Base-by-base conservation (phyloP, 148 eudicot genomes). In the Chenopodium berlandieri region DNA sequence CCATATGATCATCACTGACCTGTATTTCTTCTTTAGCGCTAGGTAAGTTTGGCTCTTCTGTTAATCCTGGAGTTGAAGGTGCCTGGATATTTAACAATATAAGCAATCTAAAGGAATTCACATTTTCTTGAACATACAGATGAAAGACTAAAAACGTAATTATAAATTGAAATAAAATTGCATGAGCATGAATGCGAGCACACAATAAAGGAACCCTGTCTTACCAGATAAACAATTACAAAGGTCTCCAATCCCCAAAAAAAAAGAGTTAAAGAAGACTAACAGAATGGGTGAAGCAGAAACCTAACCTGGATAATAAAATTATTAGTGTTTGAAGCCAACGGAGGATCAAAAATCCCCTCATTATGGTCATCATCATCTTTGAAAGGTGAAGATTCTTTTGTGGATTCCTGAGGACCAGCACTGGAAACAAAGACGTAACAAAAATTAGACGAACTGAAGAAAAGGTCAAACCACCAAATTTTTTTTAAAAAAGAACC, bases 11-110 rank as follows among this genome's bases (percentile, higher is more conserved):
- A 81, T 93, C 97, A 87, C 90, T 87, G 75, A 87, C 88, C 12
- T 86, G 84, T 71, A 88, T 90, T 77, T 74, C 77, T 34, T 88
- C 98, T 84, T 93, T 85, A 75, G 84, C 75, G 67, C 85, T 88
- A 22, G 92, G 88, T 73, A 91, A 83, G 82, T 92, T 89, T 83
- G 98, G 91, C 84, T 91, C 97, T 85, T 94, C 98, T 84, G 85
- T 77, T 63, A 96, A 79, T 71, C 95, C 95, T 32, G 99, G 99
- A 73, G 99, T 96, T 65, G 91, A 80, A 31, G 98, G 98, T 84
- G 95, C 98, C 85, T 95, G 97, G 81, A 86, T 82, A 88, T 72
- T 83, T 89, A 82, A 84, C 69, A 66, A 73, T 52, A 81, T 88
- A 86, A 78, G 40, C 25, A 46, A 48, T 68, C 46, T 44, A 12